A percentile compares a stretch with the other conserved stretches of the same genome.
phyloP scores from a whole-genome alignment of 1,284 basidiomycete genomes.

The Sanghuangporus sanghuang region DNA sequence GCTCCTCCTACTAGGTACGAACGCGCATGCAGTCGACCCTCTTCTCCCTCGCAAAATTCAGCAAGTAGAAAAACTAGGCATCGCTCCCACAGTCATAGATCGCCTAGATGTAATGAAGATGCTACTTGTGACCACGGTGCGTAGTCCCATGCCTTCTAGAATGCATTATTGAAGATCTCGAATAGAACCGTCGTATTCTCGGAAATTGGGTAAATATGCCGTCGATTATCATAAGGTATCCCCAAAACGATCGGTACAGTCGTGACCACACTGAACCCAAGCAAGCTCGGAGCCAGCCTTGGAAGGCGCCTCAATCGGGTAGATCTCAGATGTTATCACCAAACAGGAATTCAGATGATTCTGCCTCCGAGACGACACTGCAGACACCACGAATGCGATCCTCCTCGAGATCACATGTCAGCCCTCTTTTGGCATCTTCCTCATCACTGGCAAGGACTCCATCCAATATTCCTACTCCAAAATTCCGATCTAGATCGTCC shows the following conservation, averaged over 20 bases:
- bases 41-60: not conserved
- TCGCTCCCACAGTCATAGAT: not conserved
- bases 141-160: not conserved
- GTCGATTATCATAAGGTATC: not conserved
- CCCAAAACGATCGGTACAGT: not conserved
- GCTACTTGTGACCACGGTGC: not conserved
- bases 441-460: not conserved
- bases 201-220: not conserved
- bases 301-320: not conserved
- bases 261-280: not conserved
- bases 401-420: not conserved
- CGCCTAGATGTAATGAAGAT: not conserved
- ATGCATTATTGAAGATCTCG: not conserved
- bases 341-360: slow-evolving; percentile 4
- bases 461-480: slow-evolving; percentile 4
- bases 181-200: not conserved
- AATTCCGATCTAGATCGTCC: not conserved
- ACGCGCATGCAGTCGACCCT: not conserved
- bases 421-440: not conserved
- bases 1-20: not conserved
- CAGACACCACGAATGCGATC: slow-evolving; percentile 9
- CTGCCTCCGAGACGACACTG: not conserved
- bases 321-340: not conserved
- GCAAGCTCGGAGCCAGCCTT: not conserved
- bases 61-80: not conserved